Percentiles rank a stretch among this genome's conserved stretches.
Conservation (phyloP, 2,329 filamentous ascomycete species). For the Herpotrichia juniperi region DNA sequence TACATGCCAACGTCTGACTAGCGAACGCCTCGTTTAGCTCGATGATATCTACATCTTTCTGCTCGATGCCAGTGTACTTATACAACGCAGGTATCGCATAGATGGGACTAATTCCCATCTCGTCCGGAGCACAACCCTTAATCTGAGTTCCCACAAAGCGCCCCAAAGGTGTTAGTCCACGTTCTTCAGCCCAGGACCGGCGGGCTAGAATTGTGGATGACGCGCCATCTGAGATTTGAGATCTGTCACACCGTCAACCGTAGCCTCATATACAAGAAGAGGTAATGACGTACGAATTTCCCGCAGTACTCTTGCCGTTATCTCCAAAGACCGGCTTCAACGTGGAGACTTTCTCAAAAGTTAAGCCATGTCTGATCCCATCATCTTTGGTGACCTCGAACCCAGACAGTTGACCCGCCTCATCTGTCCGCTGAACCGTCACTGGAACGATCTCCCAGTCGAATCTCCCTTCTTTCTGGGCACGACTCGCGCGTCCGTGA, state of each 20-base stretch:
- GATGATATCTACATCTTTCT: conserved; percentile 84
- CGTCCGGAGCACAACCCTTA: conserved; percentile 84
- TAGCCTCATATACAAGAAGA: not conserved
- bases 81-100: conserved; percentile 80
- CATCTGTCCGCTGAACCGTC: conserved; percentile 76
- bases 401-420: conserved; percentile 76
- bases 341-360: conserved; percentile 78
- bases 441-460: conserved; percentile 94
- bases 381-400: conserved; percentile 85
- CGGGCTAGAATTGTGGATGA: conserved; percentile 91
- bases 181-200: conserved; percentile 82
- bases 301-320: conserved; percentile 88
- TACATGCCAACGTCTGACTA: conserved; percentile 94
- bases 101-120: conserved; percentile 92
- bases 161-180: conserved; percentile 86
- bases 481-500: conserved; percentile 82
- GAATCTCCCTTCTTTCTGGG: conserved; percentile 87
- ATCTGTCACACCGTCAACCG: conserved; percentile 59
- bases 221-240: conserved; percentile 92
- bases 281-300: conserved; percentile 63
- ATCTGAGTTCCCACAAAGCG: conserved; percentile 96
- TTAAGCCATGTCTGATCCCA: conserved; percentile 88
- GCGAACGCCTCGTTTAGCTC: conserved; percentile 98
- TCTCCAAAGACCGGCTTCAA: conserved; percentile 88
- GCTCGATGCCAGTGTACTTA: conserved; percentile 72